Conservation (phyloP, 257 asterid genomes). For the Coffea eugenioides region DNA sequence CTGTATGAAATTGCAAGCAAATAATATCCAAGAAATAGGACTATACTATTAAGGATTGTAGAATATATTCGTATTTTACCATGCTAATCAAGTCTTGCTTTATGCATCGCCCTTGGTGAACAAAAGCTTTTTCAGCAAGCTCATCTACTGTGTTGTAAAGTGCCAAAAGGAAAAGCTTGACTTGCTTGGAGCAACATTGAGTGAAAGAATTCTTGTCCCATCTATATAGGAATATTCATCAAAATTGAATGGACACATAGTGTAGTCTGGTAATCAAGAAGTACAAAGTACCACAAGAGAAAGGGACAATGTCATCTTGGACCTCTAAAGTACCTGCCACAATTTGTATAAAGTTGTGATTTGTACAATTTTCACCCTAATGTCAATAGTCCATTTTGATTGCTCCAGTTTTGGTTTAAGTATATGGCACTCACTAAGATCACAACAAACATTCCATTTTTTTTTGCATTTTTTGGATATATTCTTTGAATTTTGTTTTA, state of each 20-base stretch:
- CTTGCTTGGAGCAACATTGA: conserved; percentile 29
- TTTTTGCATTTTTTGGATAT: no score
- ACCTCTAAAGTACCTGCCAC: no score
- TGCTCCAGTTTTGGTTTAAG: no score
- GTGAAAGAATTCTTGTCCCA: conserved; percentile 35
- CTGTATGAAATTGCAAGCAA: background rate
- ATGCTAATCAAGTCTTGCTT: conserved; percentile 22
- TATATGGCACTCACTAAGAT: no score
- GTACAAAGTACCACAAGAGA: no score
- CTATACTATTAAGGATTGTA: no score
- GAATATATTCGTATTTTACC: conserved; percentile 21
- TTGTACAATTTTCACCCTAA: no score
- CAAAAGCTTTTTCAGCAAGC: conserved; percentile 31
- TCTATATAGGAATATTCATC: conserved; percentile 19
- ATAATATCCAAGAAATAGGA: background rate
- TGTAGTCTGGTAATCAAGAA: background rate
- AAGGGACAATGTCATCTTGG: no score
- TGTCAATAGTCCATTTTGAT: no score
- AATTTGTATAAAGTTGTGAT: no score
- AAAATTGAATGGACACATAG: background rate
- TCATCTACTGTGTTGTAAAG: conserved; percentile 35
- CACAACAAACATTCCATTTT: no score
- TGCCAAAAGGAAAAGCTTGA: conserved; percentile 28
- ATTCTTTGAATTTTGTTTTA: no score
- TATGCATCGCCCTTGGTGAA: conserved; percentile 34